Evolutionary conservation across 169 alveolate species (phyloP).

Genomic region (Plasmodium gonderi): DNA sequence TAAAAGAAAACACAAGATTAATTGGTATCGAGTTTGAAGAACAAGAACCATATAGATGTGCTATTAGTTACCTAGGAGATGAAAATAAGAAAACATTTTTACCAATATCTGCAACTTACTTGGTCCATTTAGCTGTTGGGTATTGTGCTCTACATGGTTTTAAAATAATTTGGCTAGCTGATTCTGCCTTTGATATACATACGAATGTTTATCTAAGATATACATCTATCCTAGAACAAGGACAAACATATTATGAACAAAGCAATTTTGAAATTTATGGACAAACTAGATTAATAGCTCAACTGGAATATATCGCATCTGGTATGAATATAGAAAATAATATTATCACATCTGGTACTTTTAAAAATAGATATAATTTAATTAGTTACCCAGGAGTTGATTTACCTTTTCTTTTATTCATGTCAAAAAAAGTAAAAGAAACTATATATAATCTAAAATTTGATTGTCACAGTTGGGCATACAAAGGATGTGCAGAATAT

Average conservation of each 20-base stretch:
- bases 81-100: constrained; percentile 66
- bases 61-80: constrained; percentile 79
- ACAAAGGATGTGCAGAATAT: constrained; percentile 74
- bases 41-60: constrained; percentile 80
- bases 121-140: constrained; percentile 76
- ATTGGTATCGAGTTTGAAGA: constrained; percentile 83
- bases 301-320: constrained; percentile 76
- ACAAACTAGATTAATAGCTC: constrained; percentile 72
- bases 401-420: constrained; percentile 33
- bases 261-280: constrained; percentile 78
- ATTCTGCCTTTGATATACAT: constrained; percentile 78
- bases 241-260: constrained; percentile 78
- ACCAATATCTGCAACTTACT: constrained; percentile 70
- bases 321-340: constrained; percentile 71
- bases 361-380: constrained; percentile 47
- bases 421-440: constrained; percentile 60
- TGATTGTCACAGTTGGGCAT: constrained; percentile 76
- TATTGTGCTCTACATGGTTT: constrained; percentile 79
- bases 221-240: constrained; percentile 76
- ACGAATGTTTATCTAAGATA: constrained; percentile 76
- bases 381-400: constrained; percentile 67
- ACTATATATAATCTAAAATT: constrained; percentile 74
- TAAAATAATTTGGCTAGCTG: constrained; percentile 79
- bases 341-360: constrained; percentile 32
- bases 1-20: constrained; percentile 67